Evolutionary conservation across 306 rosid species (phyloP).

Genomic region (Echinosophora koreensis): DNA sequence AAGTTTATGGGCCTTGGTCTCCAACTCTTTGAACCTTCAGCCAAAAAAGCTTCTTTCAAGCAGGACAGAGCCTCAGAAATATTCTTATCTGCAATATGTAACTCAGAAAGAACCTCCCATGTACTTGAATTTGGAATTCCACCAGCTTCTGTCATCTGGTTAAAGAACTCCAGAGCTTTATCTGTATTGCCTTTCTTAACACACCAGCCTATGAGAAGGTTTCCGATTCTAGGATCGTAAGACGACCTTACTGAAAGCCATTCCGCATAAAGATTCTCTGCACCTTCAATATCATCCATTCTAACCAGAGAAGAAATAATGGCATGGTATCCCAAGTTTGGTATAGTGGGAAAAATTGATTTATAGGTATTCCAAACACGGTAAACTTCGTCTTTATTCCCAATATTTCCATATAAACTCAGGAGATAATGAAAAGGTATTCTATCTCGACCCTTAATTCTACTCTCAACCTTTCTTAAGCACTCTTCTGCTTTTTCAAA

Average conservation of each 20-base stretch:
- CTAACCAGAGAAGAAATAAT: conserved; percentile 76
- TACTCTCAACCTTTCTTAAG: conserved; percentile 74
- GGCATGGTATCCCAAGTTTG: conserved; percentile 93
- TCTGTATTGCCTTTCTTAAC: conserved; percentile 60
- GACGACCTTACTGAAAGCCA: conserved; percentile 72
- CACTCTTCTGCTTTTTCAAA: conserved; percentile 83
- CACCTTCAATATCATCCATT: conserved; percentile 78
- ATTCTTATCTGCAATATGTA: conserved; percentile 62
- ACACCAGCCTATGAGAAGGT: conserved; percentile 73
- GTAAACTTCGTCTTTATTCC: conserved; percentile 80
- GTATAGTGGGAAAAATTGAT: conserved; percentile 70
- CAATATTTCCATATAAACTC: conserved; percentile 79
- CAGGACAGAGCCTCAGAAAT: conserved; percentile 70
- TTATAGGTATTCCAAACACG: conserved; percentile 88
- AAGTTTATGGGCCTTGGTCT: conserved; percentile 68
- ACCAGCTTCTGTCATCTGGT: conserved; percentile 67
- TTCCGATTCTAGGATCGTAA: conserved; percentile 86
- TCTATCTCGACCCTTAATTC: conserved; percentile 84
- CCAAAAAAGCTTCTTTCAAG: conserved; percentile 79
- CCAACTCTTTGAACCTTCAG: conserved; percentile 72
- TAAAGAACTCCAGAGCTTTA: conserved; percentile 64
- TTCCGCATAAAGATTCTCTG: conserved; percentile 77
- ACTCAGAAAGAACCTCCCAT: conserved; percentile 89
- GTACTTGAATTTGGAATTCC: conserved; percentile 82
- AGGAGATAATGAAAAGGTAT: conserved; percentile 90